phyloP scores from a whole-genome alignment of 2,329 filamentous ascomycete genomes.

The Curvularia lunata region DNA sequence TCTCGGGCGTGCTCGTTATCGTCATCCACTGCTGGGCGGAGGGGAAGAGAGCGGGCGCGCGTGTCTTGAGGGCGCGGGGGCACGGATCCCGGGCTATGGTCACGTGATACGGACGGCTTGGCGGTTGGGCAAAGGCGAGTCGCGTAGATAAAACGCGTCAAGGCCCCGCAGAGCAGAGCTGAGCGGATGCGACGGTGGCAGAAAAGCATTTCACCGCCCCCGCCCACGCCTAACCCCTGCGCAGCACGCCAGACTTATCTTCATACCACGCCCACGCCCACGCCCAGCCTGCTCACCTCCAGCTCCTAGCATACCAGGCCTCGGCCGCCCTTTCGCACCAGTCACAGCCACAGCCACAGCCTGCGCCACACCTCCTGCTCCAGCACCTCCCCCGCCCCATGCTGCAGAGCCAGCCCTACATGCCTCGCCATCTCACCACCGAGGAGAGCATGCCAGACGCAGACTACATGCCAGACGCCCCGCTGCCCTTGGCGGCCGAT shows the following conservation, averaged over 20 bases:
- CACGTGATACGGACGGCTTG: not conserved
- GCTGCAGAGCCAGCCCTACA: constrained; percentile 28
- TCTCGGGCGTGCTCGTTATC: constrained; percentile 46
- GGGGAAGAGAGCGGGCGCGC: not conserved
- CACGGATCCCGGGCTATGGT: constrained; percentile 3
- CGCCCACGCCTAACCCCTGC: constrained; percentile 40
- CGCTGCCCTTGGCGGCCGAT: constrained; percentile 31
- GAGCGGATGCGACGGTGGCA: constrained; percentile 13
- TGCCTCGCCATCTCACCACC: constrained; percentile 38
- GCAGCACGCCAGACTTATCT: constrained; percentile 57
- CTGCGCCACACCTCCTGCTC: constrained; percentile 29
- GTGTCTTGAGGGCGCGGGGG: constrained; percentile 8
- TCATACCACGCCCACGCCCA: constrained; percentile 49
- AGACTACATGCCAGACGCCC: constrained; percentile 47
- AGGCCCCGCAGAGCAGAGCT: constrained; percentile 21
- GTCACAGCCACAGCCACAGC: constrained; percentile 21
- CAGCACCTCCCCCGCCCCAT: constrained; percentile 30
- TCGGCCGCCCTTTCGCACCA: constrained; percentile 37
- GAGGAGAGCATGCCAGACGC: constrained; percentile 44
- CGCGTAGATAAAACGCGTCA: constrained; percentile 21
- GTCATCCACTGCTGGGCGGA: constrained; percentile 41
- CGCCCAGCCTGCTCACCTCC: constrained; percentile 46
- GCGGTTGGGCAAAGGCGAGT: not conserved
- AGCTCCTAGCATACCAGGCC: constrained; percentile 47
- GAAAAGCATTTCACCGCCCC: constrained; percentile 16